These are phyloP conservation scores for Oryza coarctata DNA, from an alignment of 176 grass and related monocot species.

Conservation along the genomic window DNA sequence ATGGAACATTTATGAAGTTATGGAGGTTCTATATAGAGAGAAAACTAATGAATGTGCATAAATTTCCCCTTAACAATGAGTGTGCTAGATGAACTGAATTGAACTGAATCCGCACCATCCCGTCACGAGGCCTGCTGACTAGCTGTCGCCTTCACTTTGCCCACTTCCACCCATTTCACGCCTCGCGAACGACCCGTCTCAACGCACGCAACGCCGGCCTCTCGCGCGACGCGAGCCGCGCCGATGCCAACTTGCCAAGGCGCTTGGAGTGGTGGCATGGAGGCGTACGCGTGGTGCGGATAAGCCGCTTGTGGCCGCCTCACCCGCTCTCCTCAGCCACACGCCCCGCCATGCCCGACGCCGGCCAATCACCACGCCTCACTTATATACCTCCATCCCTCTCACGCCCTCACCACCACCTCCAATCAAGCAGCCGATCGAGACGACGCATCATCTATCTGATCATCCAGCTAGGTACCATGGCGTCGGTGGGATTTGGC, in stretches of 20 bases:
- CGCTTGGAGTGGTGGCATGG: not conserved
- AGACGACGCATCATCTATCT: not conserved
- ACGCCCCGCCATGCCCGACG: not conserved
- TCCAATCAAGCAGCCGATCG: not conserved
- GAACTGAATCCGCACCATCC: no score
- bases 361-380: not conserved
- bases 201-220: no score
- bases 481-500: conserved; percentile 53
- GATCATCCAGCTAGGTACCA: not conserved
- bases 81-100: not conserved
- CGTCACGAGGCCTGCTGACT: no score
- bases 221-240: no score
- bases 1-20: conserved; percentile 1
- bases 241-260: no score
- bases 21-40: not conserved
- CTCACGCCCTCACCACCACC: conserved; percentile 8
- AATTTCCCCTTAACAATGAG: not conserved
- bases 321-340: not conserved
- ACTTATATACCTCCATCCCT: conserved; percentile 19
- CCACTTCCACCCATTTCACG: not conserved
- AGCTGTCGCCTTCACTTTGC: no score
- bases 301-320: conserved; percentile 60
- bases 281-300: conserved; percentile 27
- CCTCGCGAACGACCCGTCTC: no score
- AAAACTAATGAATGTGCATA: not conserved